Percentiles rank a stretch among this genome's conserved stretches.
phyloP scores from a whole-genome alignment of 2,329 filamentous ascomycete species.

The Neofusicoccum kwambonambiense region DNA sequence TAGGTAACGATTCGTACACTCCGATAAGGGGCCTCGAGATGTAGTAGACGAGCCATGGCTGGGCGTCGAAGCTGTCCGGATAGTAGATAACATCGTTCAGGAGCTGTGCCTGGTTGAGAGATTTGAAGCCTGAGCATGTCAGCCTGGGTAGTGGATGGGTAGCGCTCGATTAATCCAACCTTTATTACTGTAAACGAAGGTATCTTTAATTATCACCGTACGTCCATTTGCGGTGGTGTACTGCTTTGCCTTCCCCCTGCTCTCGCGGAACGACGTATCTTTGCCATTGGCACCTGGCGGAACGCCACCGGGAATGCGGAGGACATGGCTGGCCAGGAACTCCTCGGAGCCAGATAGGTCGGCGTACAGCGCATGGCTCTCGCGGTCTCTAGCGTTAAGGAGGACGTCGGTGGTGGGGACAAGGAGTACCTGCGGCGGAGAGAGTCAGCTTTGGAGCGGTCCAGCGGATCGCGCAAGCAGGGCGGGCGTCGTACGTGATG shows the following conservation, averaged over 20 bases:
- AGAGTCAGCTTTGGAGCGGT: conserved; percentile 1
- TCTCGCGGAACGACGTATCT: conserved; percentile 68
- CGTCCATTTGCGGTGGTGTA: conserved; percentile 90
- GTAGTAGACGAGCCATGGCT: conserved; percentile 96
- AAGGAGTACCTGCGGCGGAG: conserved; percentile 65
- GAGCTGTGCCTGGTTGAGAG: conserved; percentile 82
- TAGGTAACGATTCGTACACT: conserved; percentile 72
- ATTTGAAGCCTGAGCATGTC: conserved; percentile 72
- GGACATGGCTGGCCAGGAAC: conserved; percentile 93
- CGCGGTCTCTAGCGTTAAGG: conserved; percentile 81
- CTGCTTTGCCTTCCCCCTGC: conserved; percentile 88
- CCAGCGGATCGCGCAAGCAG: conserved; percentile 15
- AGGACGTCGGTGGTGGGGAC: conserved; percentile 92
- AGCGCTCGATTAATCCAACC: conserved; percentile 50
- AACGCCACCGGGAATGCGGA: conserved; percentile 68
- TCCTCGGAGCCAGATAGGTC: conserved; percentile 89
- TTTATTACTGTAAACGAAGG: conserved; percentile 92
- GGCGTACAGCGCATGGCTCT: conserved; percentile 71
- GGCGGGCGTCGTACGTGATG: conserved; percentile 63
- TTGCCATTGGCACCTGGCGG: conserved; percentile 49
- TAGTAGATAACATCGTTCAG: conserved; percentile 84
- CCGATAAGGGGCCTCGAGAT: conserved; percentile 88
- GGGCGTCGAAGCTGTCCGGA: conserved; percentile 80
- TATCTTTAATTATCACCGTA: conserved; percentile 92
- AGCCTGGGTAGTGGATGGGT: conserved; percentile 21